These are phyloP conservation scores for Thecaphora frezii DNA, from an alignment of 1,284 basidiomycete species.

Conservation along the genomic window DNA sequence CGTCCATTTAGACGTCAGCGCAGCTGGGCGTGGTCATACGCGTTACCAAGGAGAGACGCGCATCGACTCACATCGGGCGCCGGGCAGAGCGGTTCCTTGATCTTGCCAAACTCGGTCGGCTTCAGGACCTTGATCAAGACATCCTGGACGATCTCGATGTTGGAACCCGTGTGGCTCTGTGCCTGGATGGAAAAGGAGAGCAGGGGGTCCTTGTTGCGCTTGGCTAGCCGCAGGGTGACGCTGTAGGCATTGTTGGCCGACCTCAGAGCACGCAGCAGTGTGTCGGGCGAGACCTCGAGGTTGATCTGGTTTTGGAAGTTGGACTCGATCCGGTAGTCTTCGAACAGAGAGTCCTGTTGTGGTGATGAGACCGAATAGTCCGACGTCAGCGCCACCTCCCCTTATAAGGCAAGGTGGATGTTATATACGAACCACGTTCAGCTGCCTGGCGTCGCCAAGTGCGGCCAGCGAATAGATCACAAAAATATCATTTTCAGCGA, in stretches of 20 bases:
- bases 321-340: conserved; percentile 56
- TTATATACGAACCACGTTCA: conserved; percentile 1
- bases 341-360: conserved; percentile 35
- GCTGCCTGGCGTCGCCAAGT: not conserved
- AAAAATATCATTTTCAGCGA: not conserved
- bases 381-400: too few relatives aligned
- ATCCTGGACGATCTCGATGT: conserved; percentile 54
- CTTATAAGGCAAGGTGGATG: too few relatives aligned
- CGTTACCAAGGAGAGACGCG: too few relatives aligned
- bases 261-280: conserved; percentile 50
- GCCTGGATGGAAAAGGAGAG: conserved; percentile 52
- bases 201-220: conserved; percentile 52
- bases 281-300: conserved; percentile 57
- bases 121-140: conserved; percentile 56
- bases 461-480: not conserved
- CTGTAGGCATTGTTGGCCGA: conserved; percentile 43
- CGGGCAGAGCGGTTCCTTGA: conserved; percentile 57
- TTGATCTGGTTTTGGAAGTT: conserved; percentile 59
- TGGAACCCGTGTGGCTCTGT: conserved; percentile 40
- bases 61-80: conserved; percentile 51
- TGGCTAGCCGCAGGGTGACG: conserved; percentile 54
- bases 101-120: conserved; percentile 46
- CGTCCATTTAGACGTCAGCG: too few relatives aligned
- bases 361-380: too few relatives aligned
- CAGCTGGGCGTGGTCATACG: too few relatives aligned